phyloP scores from a whole-genome alignment of 805 yeast species.

The Scheffersomyces stipitis region DNA sequence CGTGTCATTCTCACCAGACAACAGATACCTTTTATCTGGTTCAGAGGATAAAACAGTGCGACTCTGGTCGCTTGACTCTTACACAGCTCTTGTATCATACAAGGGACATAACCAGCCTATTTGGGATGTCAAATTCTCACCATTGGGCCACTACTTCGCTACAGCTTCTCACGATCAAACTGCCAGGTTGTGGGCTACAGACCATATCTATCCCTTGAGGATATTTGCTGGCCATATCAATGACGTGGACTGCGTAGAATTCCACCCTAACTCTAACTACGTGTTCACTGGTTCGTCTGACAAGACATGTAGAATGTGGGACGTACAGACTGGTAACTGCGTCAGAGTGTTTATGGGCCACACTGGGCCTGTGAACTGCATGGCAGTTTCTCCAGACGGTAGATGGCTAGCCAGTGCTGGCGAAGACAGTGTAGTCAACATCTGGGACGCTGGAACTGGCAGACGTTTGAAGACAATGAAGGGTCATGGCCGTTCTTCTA shows the following conservation, averaged over 20 bases:
- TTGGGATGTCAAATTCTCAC: conserved; percentile 96
- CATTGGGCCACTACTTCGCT: conserved; percentile 96
- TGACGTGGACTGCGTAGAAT: conserved; percentile 92
- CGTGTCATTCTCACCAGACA: conserved; percentile 86
- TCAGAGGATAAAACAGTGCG: conserved; percentile 93
- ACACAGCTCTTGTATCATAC: conserved; percentile 85
- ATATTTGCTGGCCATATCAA: conserved; percentile 96
- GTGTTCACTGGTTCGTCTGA: conserved; percentile 94
- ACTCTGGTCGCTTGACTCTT: conserved; percentile 92
- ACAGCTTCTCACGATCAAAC: conserved; percentile 98
- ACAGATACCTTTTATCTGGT: conserved; percentile 71
- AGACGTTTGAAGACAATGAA: conserved; percentile 85
- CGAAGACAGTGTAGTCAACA: conserved; percentile 81
- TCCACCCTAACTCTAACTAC: conserved; percentile 95
- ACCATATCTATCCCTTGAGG: conserved; percentile 93
- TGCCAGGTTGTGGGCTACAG: conserved; percentile 96
- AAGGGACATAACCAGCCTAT: conserved; percentile 96
- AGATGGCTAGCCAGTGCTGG: conserved; percentile 95
- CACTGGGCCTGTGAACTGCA: conserved; percentile 79
- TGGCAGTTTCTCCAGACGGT: conserved; percentile 95
- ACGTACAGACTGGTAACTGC: conserved; percentile 80
- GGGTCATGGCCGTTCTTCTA: conserved; percentile 88
- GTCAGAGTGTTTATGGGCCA: conserved; percentile 93
- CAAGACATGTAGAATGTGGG: conserved; percentile 98
- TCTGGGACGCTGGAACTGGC: conserved; percentile 96